phyloP scores from a whole-genome alignment of 2,329 filamentous ascomycete genomes.

The Uncinocarpus reesii region DNA sequence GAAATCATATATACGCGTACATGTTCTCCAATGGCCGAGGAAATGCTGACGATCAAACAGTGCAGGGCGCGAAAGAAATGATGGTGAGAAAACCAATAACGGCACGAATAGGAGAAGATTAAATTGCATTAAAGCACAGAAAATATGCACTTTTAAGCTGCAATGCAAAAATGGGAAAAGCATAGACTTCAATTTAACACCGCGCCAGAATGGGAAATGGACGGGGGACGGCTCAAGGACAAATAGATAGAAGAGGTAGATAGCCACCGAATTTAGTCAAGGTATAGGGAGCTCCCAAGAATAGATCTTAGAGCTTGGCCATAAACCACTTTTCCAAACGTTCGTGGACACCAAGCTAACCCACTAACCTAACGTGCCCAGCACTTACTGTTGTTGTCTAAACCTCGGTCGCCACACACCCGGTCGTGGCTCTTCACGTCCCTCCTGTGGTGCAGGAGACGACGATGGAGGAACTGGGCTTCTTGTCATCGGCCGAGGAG shows the following conservation, averaged over 20 bases:
- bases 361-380: not conserved
- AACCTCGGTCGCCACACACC: constrained; percentile 16
- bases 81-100: not conserved
- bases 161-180: constrained; percentile 6
- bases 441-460: constrained; percentile 13
- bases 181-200: not conserved
- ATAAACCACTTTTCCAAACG: not conserved
- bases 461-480: constrained; percentile 10
- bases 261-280: not conserved
- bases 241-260: not conserved
- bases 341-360: not conserved
- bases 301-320: not conserved
- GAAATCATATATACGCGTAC: constrained; percentile 7
- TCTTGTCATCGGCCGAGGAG: constrained; percentile 11
- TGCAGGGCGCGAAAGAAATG: not conserved
- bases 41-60: not conserved
- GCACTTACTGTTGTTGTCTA: constrained; percentile 13
- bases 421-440: constrained; percentile 9
- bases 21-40: constrained; percentile 4
- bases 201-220: not conserved
- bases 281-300: not conserved
- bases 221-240: not conserved
- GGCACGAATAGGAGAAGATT: not conserved
- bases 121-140: constrained; percentile 12
- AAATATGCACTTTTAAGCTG: constrained; percentile 10